Evolutionary conservation across 345 rosid genomes (phyloP).

Genomic region (Microthlaspi erraticum): DNA sequence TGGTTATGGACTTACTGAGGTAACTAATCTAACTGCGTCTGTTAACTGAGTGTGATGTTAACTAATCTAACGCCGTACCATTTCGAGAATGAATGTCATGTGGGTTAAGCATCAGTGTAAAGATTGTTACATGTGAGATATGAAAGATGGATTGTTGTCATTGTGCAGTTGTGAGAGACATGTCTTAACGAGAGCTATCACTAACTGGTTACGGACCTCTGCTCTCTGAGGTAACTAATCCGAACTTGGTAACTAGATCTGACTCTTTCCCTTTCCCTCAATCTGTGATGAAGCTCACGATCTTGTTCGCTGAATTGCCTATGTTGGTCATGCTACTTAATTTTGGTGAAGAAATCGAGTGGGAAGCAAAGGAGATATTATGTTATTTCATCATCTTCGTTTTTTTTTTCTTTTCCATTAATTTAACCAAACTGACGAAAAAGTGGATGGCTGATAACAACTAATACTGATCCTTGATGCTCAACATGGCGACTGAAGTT

Average conservation of each 20-base stretch:
- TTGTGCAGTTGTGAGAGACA: slow-evolving; percentile 29
- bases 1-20: slow-evolving; percentile 17
- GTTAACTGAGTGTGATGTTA: slow-evolving; percentile 7
- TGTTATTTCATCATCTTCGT: neutral
- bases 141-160: slow-evolving; percentile 22
- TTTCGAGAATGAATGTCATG: neutral
- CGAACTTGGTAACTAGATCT: slow-evolving; percentile 20
- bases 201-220: slow-evolving; percentile 30
- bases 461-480: neutral
- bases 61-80: neutral
- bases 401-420: neutral
- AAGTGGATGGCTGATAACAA: neutral
- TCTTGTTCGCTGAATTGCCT: neutral
- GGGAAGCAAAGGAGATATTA: neutral
- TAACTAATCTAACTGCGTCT: slow-evolving; percentile 34
- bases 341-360: neutral
- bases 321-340: neutral
- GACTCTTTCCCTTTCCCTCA: neutral
- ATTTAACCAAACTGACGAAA: neutral
- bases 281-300: neutral
- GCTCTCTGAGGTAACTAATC: slow-evolving; percentile 27
- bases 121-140: neutral
- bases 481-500: neutral
- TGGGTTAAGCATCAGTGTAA: neutral
- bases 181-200: slow-evolving; percentile 2